These are phyloP conservation scores for Mentha longifolia DNA, from an alignment of 257 asterid species.

Conservation along the genomic window DNA sequence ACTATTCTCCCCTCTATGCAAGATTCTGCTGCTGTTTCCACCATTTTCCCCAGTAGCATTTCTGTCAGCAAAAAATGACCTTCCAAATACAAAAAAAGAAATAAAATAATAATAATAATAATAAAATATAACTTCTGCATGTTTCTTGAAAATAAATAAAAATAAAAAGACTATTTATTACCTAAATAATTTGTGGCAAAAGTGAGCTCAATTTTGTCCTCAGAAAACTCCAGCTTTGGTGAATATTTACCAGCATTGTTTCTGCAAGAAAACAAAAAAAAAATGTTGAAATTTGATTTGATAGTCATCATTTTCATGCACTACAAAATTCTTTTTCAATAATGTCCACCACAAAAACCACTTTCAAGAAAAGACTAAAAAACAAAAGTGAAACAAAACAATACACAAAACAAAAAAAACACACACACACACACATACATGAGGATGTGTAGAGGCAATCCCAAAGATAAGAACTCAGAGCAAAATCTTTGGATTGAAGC, in stretches of 20 bases:
- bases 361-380: slow-evolving; percentile 12
- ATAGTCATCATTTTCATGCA: slow-evolving; percentile 8
- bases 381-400: slow-evolving; percentile 1
- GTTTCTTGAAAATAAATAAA: background rate
- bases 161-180: slow-evolving; percentile 20
- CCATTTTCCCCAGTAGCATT: slow-evolving; percentile 78
- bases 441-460: slow-evolving; percentile 85
- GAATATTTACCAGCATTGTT: slow-evolving; percentile 98
- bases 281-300: background rate
- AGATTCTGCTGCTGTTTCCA: slow-evolving; percentile 69
- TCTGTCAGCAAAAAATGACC: slow-evolving; percentile 92
- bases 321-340: background rate
- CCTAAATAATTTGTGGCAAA: slow-evolving; percentile 94
- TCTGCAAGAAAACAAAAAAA: slow-evolving; percentile 57
- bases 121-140: background rate
- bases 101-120: too few relatives aligned
- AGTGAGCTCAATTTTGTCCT: slow-evolving; percentile 92
- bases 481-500: slow-evolving; percentile 82
- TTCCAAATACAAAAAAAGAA: slow-evolving; percentile 39
- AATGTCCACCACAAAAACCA: background rate
- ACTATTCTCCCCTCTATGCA: slow-evolving; percentile 89
- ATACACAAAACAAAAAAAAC: background rate
- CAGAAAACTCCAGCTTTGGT: slow-evolving; percentile 82
- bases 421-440: slow-evolving; percentile 57
- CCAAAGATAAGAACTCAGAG: slow-evolving; percentile 71